Conservation (phyloP, 1,139 yeast species). For the Hemisphaericaspora xylanilytica region DNA sequence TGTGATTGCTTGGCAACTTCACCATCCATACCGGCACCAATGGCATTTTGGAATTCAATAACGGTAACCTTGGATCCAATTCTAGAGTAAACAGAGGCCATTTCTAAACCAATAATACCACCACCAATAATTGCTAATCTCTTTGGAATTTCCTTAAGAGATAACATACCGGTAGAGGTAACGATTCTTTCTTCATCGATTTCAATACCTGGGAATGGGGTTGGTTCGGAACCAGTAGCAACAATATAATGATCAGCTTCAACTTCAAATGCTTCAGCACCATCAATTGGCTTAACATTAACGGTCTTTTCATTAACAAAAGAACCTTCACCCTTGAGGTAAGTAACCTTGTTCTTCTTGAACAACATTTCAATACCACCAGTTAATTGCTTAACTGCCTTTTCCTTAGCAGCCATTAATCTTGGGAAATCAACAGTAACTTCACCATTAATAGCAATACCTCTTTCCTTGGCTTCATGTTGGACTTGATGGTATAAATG, state of each 20-base stretch:
- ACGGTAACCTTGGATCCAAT: constrained; percentile 95
- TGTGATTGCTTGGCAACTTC: constrained; percentile 91
- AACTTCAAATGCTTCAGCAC: constrained; percentile 59
- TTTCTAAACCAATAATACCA: constrained; percentile 98
- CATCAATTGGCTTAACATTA: constrained; percentile 84
- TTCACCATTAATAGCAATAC: constrained; percentile 78
- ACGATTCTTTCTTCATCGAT: constrained; percentile 98
- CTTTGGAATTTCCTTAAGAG: constrained; percentile 87
- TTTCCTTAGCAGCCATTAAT: constrained; percentile 91
- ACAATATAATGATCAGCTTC: constrained; percentile 86
- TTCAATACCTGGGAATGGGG: constrained; percentile 98
- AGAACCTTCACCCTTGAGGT: constrained; percentile 91
- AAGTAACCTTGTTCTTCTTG: constrained; percentile 93
- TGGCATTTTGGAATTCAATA: constrained; percentile 83
- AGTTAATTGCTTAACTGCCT: constrained; percentile 84
- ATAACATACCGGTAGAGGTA: constrained; percentile 88
- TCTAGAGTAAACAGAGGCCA: constrained; percentile 98
- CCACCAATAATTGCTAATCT: constrained; percentile 94
- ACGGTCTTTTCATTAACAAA: constrained; percentile 79
- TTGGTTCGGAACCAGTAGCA: constrained; percentile 98
- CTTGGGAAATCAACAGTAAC: constrained; percentile 71
- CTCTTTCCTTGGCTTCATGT: constrained; percentile 82
- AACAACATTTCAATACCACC: constrained; percentile 92
- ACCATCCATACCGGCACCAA: constrained; percentile 95
- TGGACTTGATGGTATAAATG: constrained; percentile 87